Evolutionary conservation across 345 rosid species (phyloP), one percentile per base, ranked within the genome.

Genomic region (Populus pruinosa): DNA sequence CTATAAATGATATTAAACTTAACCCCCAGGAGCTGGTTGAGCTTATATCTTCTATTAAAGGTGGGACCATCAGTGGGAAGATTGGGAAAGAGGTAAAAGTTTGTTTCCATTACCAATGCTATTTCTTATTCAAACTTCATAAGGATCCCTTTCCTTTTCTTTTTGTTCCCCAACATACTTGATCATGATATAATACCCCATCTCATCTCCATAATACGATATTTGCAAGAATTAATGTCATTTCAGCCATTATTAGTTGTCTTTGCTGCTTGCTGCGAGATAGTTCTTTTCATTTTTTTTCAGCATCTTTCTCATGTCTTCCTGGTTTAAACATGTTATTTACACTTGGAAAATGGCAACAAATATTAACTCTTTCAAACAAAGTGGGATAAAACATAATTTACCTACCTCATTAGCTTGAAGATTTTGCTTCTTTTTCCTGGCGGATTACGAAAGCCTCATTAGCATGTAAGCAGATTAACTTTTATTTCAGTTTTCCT

Each of bases 11-110:
- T 44, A 86, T 92, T 75, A 93, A 92, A 77, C 98, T 95, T 79
- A 82, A 80, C n/a, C 87, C 99, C 0, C 73, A 80, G 67, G 96
- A 95, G 89, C 88, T 95, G 43, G 90, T 92, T 71, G 97, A 89
- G 90, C 88, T 93, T 55, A 93, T 95, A 80, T 93, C 94, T 76
- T 85, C 96, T 9, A 95, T 95, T 69, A 89, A 89, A 86, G 87
- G 86, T 81, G 92, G 93, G 81, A 92, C 96, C 62, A 95, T 95
- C 71, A 93, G 98, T 78, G 97, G 99, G 76, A 95, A 95, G 89
- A 95, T 93, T 61, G 98, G 97, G 56, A 93, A 95, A 78, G 91
- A 91, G 98, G 99, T 92, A 76, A 76, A 82, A 64, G 55, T 50
- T 66, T 43, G 16, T 69, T 50, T 73, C 80, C 77, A 72, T 17